Percentiles rank a stretch among this genome's conserved stretches.
Evolutionary conservation across 805 yeast species (phyloP).

Genomic region (Vanderwaltozyma polyspora): DNA sequence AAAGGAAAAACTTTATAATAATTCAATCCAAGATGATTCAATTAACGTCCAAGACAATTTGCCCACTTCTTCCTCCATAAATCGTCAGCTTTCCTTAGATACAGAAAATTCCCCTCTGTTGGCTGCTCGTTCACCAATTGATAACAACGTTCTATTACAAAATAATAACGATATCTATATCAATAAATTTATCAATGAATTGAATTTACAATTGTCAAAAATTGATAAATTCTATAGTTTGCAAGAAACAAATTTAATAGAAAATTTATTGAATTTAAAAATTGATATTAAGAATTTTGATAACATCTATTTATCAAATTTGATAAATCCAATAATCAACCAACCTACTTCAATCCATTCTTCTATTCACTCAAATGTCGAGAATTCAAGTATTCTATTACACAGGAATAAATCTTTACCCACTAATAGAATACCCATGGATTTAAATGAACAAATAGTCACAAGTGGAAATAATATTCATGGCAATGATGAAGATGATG

Average conservation of each 20-base stretch:
- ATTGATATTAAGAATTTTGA: slow-evolving; percentile 58
- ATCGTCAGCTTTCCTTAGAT: too few relatives aligned
- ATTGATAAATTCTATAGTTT: slow-evolving; percentile 62
- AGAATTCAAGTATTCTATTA: background rate
- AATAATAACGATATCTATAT: slow-evolving; percentile 31
- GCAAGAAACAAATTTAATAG: slow-evolving; percentile 40
- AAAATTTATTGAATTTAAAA: slow-evolving; percentile 40
- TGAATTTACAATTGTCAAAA: slow-evolving; percentile 67
- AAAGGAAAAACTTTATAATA: slow-evolving; percentile 37
- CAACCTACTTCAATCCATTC: background rate
- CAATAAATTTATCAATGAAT: slow-evolving; percentile 52
- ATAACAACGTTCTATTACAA: background rate
- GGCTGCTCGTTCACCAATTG: slow-evolving; percentile 10
- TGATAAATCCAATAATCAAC: background rate
- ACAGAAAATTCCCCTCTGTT: slow-evolving; percentile 8
- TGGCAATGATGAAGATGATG: too few relatives aligned
- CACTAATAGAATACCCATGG: too few relatives aligned
- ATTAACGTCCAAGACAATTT: too few relatives aligned
- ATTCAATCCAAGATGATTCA: background rate
- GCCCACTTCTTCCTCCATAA: too few relatives aligned
- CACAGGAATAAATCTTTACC: slow-evolving; percentile 2
- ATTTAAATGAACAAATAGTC: too few relatives aligned
- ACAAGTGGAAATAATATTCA: background rate
- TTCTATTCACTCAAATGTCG: background rate
- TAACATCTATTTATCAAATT: slow-evolving; percentile 5